phyloP scores from a whole-genome alignment of 2,329 filamentous ascomycete species.

The Colletotrichum sp. region DNA sequence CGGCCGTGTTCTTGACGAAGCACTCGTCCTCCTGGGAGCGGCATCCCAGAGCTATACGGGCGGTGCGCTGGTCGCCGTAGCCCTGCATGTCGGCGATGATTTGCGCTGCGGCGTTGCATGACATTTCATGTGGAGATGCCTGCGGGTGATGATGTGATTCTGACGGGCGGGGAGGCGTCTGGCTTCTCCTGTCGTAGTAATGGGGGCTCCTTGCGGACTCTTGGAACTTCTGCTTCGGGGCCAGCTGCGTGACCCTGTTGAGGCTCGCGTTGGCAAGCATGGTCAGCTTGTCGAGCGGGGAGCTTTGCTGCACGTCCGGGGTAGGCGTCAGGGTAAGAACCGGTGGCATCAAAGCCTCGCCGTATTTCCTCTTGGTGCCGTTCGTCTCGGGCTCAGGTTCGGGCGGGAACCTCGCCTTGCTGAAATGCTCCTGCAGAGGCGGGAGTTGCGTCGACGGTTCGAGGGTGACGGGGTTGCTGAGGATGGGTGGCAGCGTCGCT shows the following conservation, averaged over 20 bases:
- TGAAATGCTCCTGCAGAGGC: constrained; percentile 14
- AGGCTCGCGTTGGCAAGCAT: constrained; percentile 42
- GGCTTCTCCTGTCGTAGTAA: neutral
- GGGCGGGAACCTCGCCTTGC: neutral
- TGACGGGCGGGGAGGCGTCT: constrained; percentile 15
- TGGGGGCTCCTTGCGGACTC: constrained; percentile 25
- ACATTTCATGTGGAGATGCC: constrained; percentile 36
- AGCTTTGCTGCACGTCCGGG: constrained; percentile 9
- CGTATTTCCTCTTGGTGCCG: constrained; percentile 8
- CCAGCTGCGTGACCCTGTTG: neutral
- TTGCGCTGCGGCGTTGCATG: constrained; percentile 36
- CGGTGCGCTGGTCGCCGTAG: constrained; percentile 29
- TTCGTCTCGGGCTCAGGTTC: neutral
- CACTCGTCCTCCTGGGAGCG: constrained; percentile 29
- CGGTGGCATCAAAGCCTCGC: constrained; percentile 4
- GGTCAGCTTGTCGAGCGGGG: constrained; percentile 38
- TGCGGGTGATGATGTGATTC: constrained; percentile 23
- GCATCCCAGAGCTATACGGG: constrained; percentile 35
- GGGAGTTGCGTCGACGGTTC: constrained; percentile 3
- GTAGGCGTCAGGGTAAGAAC: constrained; percentile 16
- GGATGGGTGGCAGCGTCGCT: constrained; percentile 2
- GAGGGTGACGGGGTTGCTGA: constrained; percentile 3
- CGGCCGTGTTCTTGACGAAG: constrained; percentile 37
- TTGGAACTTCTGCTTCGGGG: constrained; percentile 14
- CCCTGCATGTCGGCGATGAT: constrained; percentile 47